These are phyloP conservation scores for Leishmania turanica DNA, from an alignment of 208 protist species.

Conservation along the genomic window DNA sequence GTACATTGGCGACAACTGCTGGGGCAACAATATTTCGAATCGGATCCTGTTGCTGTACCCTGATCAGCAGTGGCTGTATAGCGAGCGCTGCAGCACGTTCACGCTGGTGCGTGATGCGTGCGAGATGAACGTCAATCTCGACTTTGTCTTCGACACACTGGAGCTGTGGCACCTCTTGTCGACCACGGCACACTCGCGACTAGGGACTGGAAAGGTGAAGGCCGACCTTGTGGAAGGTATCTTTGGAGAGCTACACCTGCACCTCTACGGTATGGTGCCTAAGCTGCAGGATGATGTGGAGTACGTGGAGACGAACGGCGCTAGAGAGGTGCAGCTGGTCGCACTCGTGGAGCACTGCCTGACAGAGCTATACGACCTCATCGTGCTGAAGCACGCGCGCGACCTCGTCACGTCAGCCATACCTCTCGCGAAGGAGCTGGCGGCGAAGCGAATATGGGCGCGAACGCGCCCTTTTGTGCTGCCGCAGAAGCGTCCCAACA, in stretches of 20 bases:
- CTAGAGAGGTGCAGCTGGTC: conserved; percentile 50
- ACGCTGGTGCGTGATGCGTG: conserved; percentile 67
- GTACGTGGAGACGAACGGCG: conserved; percentile 73
- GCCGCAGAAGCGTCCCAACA: conserved; percentile 13
- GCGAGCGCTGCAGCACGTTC: conserved; percentile 57
- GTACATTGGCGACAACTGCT: conserved; percentile 87
- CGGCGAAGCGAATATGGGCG: conserved; percentile 55
- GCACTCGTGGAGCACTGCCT: conserved; percentile 80
- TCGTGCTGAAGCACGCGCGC: conserved; percentile 64
- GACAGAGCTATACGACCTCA: conserved; percentile 87
- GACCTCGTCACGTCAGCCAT: conserved; percentile 52
- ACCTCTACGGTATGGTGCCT: conserved; percentile 59
- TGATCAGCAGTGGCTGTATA: conserved; percentile 77
- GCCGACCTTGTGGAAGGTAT: conserved; percentile 82
- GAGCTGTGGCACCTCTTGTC: conserved; percentile 48
- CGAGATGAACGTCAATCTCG: conserved; percentile 88
- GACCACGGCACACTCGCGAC: conserved; percentile 7
- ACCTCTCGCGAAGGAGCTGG: conserved; percentile 83
- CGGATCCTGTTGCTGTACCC: conserved; percentile 81
- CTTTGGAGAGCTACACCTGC: conserved; percentile 72
- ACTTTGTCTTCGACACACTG: conserved; percentile 81
- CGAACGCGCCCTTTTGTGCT: conserved; percentile 26
- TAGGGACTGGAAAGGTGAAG: conserved; percentile 73
- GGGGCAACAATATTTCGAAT: conserved; percentile 63
- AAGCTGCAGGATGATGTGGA: conserved; percentile 62